Percentiles rank a stretch among this genome's conserved stretches.
Evolutionary conservation across 2,329 filamentous ascomycete species (phyloP).

Genomic region (Xylariales sp.): DNA sequence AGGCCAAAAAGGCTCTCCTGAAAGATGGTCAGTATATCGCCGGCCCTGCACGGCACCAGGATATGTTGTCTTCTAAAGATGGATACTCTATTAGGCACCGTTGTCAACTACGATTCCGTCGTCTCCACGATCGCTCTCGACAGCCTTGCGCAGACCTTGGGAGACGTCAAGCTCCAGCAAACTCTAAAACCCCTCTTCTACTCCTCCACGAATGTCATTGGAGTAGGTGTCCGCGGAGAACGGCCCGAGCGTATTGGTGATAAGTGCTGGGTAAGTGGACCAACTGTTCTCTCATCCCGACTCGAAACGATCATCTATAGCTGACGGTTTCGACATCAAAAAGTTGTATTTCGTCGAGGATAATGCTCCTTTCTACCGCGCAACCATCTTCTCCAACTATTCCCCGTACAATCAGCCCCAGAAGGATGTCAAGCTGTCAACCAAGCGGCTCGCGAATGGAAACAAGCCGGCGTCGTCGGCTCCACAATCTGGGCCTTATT

Average conservation of each 20-base stretch:
- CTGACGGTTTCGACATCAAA: too few relatives aligned
- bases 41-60: too few relatives aligned
- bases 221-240: conserved; percentile 85
- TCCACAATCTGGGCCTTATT: conserved; percentile 87
- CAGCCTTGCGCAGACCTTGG: conserved; percentile 78
- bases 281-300: conserved; percentile 9
- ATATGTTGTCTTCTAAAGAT: background rate
- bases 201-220: conserved; percentile 94
- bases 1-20: conserved; percentile 75
- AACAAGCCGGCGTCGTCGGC: conserved; percentile 68
- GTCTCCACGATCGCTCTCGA: conserved; percentile 96
- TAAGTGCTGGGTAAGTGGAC: conserved; percentile 96
- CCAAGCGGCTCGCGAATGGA: conserved; percentile 79
- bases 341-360: conserved; percentile 99
- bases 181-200: conserved; percentile 92
- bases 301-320: background rate
- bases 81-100: conserved; percentile 55
- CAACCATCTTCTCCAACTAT: conserved; percentile 99
- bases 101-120: conserved; percentile 84
- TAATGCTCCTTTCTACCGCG: conserved; percentile 98
- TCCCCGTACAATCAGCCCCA: conserved; percentile 96
- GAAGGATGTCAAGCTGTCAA: conserved; percentile 75
- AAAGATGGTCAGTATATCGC: conserved; percentile 51
- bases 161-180: conserved; percentile 73
- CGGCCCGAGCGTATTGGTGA: conserved; percentile 95